A percentile compares a stretch with the other conserved stretches of the same genome.
Evolutionary conservation across 352 stramenopile species (phyloP).

Genomic region (Globisporangium sylvaticum): DNA sequence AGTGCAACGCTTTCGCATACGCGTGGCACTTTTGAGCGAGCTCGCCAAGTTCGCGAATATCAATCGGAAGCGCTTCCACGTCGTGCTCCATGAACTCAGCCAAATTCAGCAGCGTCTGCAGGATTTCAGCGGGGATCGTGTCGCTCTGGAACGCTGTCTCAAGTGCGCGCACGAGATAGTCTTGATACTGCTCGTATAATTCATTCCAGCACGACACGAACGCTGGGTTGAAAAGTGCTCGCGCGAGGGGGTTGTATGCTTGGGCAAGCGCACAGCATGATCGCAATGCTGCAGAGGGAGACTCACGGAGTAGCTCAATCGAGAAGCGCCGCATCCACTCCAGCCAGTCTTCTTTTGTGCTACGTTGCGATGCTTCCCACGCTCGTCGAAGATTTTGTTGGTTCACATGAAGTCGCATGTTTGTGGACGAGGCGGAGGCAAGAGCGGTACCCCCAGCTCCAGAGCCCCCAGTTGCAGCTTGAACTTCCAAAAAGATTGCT

Average conservation of each 20-base stretch:
- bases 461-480: slow-evolving; percentile 21
- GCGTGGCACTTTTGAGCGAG: slow-evolving; percentile 95
- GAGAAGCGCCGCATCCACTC: slow-evolving; percentile 97
- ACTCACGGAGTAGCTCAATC: slow-evolving; percentile 96
- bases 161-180: slow-evolving; percentile 91
- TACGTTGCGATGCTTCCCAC: slow-evolving; percentile 94
- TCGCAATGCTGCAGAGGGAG: slow-evolving; percentile 91
- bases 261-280: slow-evolving; percentile 93
- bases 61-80: slow-evolving; percentile 93
- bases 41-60: slow-evolving; percentile 94
- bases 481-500: slow-evolving; percentile 35
- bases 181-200: slow-evolving; percentile 91
- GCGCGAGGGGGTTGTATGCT: slow-evolving; percentile 95
- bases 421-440: slow-evolving; percentile 37
- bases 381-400: slow-evolving; percentile 89
- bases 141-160: slow-evolving; percentile 93
- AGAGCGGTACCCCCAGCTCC: slow-evolving; percentile 23
- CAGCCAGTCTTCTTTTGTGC: slow-evolving; percentile 92
- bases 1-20: slow-evolving; percentile 95
- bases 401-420: slow-evolving; percentile 88
- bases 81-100: slow-evolving; percentile 99
- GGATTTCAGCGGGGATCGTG: slow-evolving; percentile 93
- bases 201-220: slow-evolving; percentile 99
- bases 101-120: slow-evolving; percentile 96
- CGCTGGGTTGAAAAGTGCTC: slow-evolving; percentile 96